A percentile compares a stretch with the other conserved stretches of the same genome.
phyloP scores from a whole-genome alignment of 1,284 basidiomycete species.

The Leccinum variabile region DNA sequence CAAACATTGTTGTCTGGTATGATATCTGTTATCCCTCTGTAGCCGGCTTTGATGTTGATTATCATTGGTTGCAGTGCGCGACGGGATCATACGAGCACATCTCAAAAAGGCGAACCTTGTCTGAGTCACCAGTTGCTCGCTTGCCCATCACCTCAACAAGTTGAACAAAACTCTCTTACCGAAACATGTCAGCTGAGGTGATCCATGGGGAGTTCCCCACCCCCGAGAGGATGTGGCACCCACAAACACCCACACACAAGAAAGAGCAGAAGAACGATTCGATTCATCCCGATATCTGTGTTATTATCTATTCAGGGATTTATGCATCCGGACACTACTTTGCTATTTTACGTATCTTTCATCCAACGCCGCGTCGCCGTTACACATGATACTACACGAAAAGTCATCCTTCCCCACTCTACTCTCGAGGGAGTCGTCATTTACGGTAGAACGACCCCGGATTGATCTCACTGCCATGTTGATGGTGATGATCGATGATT shows the following conservation, averaged over 20 bases:
- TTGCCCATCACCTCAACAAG: background rate
- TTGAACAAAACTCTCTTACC: background rate
- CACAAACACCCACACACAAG: background rate
- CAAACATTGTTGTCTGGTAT: constrained; percentile 39
- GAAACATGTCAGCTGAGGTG: background rate
- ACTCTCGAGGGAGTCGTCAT: background rate
- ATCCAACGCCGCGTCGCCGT: background rate
- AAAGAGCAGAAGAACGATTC: background rate
- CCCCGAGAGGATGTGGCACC: background rate
- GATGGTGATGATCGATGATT: background rate
- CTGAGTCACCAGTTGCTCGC: constrained; percentile 12
- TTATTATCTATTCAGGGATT: constrained; percentile 10
- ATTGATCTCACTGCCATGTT: background rate
- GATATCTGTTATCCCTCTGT: constrained; percentile 4
- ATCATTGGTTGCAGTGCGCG: constrained; percentile 44
- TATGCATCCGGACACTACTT: constrained; percentile 11
- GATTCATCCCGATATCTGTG: background rate
- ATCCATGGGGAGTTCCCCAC: background rate
- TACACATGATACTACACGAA: constrained; percentile 28
- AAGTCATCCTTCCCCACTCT: background rate
- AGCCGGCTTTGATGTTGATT: background rate
- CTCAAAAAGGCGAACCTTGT: constrained; percentile 49
- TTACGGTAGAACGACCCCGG: background rate
- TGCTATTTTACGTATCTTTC: constrained; percentile 24
- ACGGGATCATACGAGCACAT: constrained; percentile 55